Conservation (phyloP, 1,139 yeast genomes). For the Kodamaea anthophila region DNA sequence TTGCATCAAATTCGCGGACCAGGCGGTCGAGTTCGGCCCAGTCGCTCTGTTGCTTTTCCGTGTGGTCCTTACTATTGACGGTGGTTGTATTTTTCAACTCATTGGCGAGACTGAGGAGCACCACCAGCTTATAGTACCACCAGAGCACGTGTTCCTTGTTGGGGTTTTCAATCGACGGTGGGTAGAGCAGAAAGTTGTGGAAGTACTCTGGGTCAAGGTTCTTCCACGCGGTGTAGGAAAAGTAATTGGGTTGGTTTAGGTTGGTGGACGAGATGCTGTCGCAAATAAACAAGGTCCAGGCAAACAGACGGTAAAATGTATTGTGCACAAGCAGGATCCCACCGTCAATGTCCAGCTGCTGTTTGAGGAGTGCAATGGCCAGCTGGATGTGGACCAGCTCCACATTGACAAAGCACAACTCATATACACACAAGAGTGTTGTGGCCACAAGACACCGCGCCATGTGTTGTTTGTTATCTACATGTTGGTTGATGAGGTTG, state of each 20-base stretch:
- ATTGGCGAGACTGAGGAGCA: conserved; percentile 24
- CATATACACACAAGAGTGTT: conserved; percentile 33
- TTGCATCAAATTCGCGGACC: conserved; percentile 25
- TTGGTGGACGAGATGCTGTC: conserved; percentile 32
- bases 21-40: conserved; percentile 25
- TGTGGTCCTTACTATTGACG: conserved; percentile 20
- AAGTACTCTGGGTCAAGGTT: conserved; percentile 26
- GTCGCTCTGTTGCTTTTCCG: conserved; percentile 17
- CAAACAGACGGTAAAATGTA: conserved; percentile 19
- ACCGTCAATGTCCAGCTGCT: background rate
- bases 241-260: conserved; percentile 20
- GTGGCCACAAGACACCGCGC: conserved; percentile 35
- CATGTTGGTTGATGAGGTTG: conserved; percentile 24
- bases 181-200: conserved; percentile 9
- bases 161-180: conserved; percentile 2
- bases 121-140: conserved; percentile 34
- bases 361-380: conserved; percentile 3
- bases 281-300: conserved; percentile 32
- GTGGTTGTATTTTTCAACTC: conserved; percentile 24
- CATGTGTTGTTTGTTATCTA: conserved; percentile 21
- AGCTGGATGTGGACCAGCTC: conserved; percentile 7
- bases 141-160: conserved; percentile 17
- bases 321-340: conserved; percentile 1
- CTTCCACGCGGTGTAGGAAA: conserved; percentile 5
- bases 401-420: conserved; percentile 26